Base-by-base conservation (phyloP, 306 rosid genomes). In the Medicago ruthenica region DNA sequence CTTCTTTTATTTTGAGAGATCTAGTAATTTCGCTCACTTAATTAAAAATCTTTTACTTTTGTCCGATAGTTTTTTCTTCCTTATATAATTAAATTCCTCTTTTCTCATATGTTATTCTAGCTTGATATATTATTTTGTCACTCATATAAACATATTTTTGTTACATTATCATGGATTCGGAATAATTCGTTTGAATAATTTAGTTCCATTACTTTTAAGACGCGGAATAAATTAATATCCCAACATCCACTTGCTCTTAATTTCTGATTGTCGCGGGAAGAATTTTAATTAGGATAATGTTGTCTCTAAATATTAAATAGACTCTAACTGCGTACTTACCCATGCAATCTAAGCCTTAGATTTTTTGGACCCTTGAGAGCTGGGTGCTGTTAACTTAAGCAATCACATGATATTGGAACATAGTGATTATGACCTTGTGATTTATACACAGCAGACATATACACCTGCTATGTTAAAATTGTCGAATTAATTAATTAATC, bases 321-420 rank as follows among this genome's bases (percentile, higher is more conserved):
- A 21, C 21, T 36, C 70, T 40, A 77, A 81, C 67, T 34, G 55
- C 31, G 48, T 76, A 45, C 57, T 65, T 67, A 58, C 59, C 69
- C 40, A 68, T 62, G 79, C 66, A 81, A 83, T 86, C 86, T 75
- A 84, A 47, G 85, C 68, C 71, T 60, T 60, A 63, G 88, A 86
- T 85, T 75, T 40, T 53, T 40, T 41, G 81, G 81, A 37, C 83
- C 65, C 65, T 69, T 50, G 31, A 59, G 76, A 61, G 76, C 11
- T 20, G 51, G 61, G 42, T 55, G 71, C 61, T 75, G 76, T 60
- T 68, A n/a, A n/a, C n/a, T n/a, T n/a, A 75, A 48, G 71, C 21
- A 15, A 15, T 66, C 16, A 65, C 39, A 31, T 48, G 18, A 47
- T 70, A 70, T 47, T 78, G 81, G 57, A 76, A 79, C 40, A 73